Conservation (phyloP, 495 filamentous ascomycete genomes). For the Penicillium samsonianum region DNA sequence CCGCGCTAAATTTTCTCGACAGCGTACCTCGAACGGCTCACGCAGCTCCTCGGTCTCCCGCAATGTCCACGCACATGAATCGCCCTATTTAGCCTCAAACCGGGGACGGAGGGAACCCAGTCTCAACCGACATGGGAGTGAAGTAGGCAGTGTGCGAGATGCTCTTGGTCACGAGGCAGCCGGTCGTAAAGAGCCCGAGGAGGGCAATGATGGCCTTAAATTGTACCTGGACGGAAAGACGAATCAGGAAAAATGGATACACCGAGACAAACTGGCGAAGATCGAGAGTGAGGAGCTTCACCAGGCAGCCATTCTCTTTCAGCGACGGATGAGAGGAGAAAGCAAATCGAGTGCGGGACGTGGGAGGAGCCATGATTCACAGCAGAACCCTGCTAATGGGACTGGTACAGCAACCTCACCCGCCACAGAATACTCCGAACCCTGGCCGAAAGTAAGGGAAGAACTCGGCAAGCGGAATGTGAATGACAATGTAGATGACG, state of each 20-base stretch:
- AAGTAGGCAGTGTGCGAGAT: conserved; percentile 58
- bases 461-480: conserved; percentile 45
- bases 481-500: conserved; percentile 32
- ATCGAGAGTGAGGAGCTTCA: conserved; percentile 94
- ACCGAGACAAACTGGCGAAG: conserved; percentile 88
- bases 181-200: conserved; percentile 29
- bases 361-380: conserved; percentile 54
- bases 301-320: conserved; percentile 75
- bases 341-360: conserved; percentile 60
- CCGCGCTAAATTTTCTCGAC: conserved; percentile 29
- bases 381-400: conserved; percentile 35
- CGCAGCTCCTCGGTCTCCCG: conserved; percentile 45
- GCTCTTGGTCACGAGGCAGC: conserved; percentile 46
- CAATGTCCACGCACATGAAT: conserved; percentile 33
- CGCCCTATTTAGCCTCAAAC: conserved; percentile 22
- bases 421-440: conserved; percentile 35
- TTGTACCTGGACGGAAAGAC: conserved; percentile 21
- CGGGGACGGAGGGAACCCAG: conserved; percentile 52
- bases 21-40: conserved; percentile 44
- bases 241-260: conserved; percentile 75
- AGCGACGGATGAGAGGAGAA: conserved; percentile 57
- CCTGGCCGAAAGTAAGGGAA: conserved; percentile 42
- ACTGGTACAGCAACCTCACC: conserved; percentile 33
- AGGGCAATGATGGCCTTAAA: conserved; percentile 21
- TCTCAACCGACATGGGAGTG: conserved; percentile 51